Base-by-base conservation (phyloP, 192 early-diverging fungal species). In the Podila clonocystis region DNA sequence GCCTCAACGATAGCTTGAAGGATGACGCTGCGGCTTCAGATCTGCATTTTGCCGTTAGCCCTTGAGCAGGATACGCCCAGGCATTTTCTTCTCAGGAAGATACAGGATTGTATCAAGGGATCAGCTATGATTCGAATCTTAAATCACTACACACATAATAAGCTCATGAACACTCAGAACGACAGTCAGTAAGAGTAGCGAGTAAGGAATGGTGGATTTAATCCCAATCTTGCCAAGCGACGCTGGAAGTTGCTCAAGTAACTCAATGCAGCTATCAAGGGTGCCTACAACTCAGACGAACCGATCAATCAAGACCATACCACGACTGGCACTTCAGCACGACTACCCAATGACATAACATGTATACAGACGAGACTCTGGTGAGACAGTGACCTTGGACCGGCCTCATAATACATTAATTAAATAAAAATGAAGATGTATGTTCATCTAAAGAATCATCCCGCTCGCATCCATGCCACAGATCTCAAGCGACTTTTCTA, bases 381-480 rank as follows among this genome's bases (percentile, higher is more conserved):
- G 50, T n/a, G 50, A 52, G n/a, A 52, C 50, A 3, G 3, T 3
- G 50, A n/a, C 24, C 2, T 55, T 12, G 52, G 26, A 22, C 19
- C 52, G 2, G n/a, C 52, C 22, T 24, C n/a, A 24, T 55, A 24
- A 26, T 55, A 55, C 24, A 55, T 24, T 24, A 55, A 55, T 9
- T 24, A 55, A 52, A 52, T n/a, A 52, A 52, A 52, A 52, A 52
- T 0, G n/a, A 20, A 52, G 0, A 52, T 26, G 0, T 24, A 4
- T 55, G 24, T 4, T 55, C 13, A 55, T 55, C 52, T 55, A 55
- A 55, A 55, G 52, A n/a, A 55, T 12, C 52, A 55, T 79, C 34
- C 69, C 75, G 9, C 75, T 69, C 4, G 60, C 75, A 34, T 79
- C 75, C 65, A 79, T 72, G 11, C 75, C 69, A 63, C 75, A 79